Base-by-base conservation (phyloP, 2,329 filamentous ascomycete species). In the Aspergillus awamori region DNA sequence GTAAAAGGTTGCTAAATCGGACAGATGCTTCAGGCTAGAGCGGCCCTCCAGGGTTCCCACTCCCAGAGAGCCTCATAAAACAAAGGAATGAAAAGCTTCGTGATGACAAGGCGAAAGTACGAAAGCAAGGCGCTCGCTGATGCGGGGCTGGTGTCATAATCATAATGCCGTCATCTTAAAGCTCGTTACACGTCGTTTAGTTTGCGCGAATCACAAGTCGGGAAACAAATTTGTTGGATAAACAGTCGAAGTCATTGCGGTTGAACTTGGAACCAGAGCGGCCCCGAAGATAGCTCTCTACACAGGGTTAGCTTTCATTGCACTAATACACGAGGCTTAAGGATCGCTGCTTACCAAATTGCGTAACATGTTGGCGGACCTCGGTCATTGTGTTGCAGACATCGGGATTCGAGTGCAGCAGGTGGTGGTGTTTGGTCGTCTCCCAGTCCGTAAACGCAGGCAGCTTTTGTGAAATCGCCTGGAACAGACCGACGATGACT, bases 331-430 rank as follows among this genome's bases (percentile, higher is more conserved):
- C 36, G 3, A 11, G 43, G 30, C 39, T 36, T 47, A 56, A 38
- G 30, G 2, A 8, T 30, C 28, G 10, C 91, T 20, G 83, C 30
- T 36, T 85, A 97, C 93, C 93, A 81, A 97, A 91, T 87, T 95
- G 93, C 73, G 90, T 88, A 63, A 98, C 92, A 80, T 97, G 93
- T 67, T 91, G 87, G 75, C 91, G 89, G 71, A 98, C 93, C 84
- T 98, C 93, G 24, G 92, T 97, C 92, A 98, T 91, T 58, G 93
- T 93, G 74, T 96, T 92, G 79, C 94, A 97, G 53, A 97, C 93
- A 67, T 93, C 92, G 24, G 86, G 83, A 79, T 98, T 97, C 77
- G 94, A 96, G 80, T 93, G 91, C 63, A 97, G 87, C 55, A 97
- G 82, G 70, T 96, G 90, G 68, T 95, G 92, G 75, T 98, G 94